Base-by-base conservation (phyloP, 2,329 filamentous ascomycete species). In the Paecilomyces sp. region DNA sequence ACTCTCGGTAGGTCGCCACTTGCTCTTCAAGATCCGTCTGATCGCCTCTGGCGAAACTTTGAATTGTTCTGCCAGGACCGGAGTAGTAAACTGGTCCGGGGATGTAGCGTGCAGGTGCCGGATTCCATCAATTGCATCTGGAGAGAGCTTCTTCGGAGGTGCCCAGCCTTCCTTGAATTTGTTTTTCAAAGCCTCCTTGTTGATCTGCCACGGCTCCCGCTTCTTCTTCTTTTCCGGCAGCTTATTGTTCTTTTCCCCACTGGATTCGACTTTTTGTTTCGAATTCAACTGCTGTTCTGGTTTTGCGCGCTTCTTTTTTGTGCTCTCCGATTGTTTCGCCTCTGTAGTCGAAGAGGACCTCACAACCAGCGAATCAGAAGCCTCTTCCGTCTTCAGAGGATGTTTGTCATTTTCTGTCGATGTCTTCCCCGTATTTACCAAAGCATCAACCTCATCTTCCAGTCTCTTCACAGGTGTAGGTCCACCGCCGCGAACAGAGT, bases 91-190 rank as follows among this genome's bases (percentile, higher is more conserved):
- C 60, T 83, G 81, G 2, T 88, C 82, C 0, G 93, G 91, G 63
- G 91, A 88, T 66, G 91, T 87, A 28, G 83, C 79, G 73, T 97
- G 86, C 34, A 99, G 80, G 22, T 90, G 88, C 51, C 92, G 87
- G 66, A 99, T 96, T 51, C 92, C 92, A n/a, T 90, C 88, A 33
- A 97, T 80, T 0, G 92, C 91, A 74, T 97, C 93, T 0, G 94
- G 94, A 0, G 94, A 97, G 9, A 99, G 82, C 60, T 88, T 88
- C 75, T 96, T 97, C 55, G 84, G 83, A 31, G 94, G 93, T 30
- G 83, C 82, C 92, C 93, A 99, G 9, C 88, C 78, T 47, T 77
- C 86, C 7, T 88, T 84, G 64, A 97, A 94, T 70, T 97, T 99
- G 62, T 84, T 75, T 67, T 87, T 84, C 36, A 95, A 76, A 0